Evolutionary conservation across 73 alveolate species (phyloP), one percentile per base, ranked within the genome.

Genomic region (Paramecium pentaurelia): DNA sequence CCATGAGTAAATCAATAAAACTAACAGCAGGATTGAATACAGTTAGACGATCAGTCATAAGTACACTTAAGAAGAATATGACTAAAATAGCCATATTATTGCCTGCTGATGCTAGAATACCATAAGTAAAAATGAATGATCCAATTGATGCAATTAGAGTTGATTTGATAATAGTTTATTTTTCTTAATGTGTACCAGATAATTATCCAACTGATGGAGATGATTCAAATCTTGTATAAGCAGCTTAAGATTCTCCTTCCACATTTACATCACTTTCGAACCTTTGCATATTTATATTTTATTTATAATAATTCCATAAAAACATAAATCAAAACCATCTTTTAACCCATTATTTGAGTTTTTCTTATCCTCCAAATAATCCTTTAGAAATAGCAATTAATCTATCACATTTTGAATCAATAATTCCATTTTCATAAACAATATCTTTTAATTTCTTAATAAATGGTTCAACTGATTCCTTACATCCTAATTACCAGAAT

Each of bases 1-100:
- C 71, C 25, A 36, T 20, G 27, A 80, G 22, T 18, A 80, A 64
- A 16, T 80, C 91, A 25, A 80, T 80, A 20, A 80, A 80, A 32
- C 58, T 27, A 25, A 80, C 91, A 27, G 91, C 91, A 3, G 91
- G 91, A 80, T 80, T 80, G 49, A 80, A 80, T 40, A 80, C 58
- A 11, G 91, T 80, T 8, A 80, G 32, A 16, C 75, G 49, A 20
- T 80, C 73, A 25, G 91, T 80, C 54, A 80, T 42, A 8, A 80
- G 49, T 12, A 80, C 45, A 12, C 77, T 80, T 25, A 80, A 25
- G 27, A 80, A 80, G 75, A 80, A 80, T 40, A 80, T 80, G 51
- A 80, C 73, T 4, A 80, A 25, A 8, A 80, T 80, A 8, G 91
- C 73, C 91, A 45, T 40, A 47, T 32, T 32, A 18, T 80, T 80